Evolutionary conservation across 1,284 basidiomycete species (phyloP).

Genomic region (Marasmius fiardii): DNA sequence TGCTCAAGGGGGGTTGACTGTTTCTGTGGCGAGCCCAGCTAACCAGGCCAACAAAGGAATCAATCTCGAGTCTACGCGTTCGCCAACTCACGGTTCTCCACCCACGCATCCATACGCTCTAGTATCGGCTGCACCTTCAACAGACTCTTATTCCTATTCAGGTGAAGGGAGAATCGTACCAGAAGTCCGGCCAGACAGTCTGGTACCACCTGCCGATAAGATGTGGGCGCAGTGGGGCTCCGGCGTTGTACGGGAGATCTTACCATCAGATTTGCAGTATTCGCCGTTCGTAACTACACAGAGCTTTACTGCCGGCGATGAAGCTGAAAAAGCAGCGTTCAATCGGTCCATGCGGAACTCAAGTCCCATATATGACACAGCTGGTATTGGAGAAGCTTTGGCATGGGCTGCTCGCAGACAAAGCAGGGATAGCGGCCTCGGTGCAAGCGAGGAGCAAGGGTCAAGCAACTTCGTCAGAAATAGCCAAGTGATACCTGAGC

Average conservation of each 20-base stretch:
- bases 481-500: not conserved
- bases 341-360: slow-evolving; percentile 24
- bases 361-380: slow-evolving; percentile 30
- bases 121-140: slow-evolving; percentile 16
- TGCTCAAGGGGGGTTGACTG: slow-evolving; percentile 36
- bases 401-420: slow-evolving; percentile 31
- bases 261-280: slow-evolving; percentile 49
- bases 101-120: slow-evolving; percentile 31
- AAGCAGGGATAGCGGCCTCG: slow-evolving; percentile 46
- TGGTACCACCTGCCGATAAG: slow-evolving; percentile 38
- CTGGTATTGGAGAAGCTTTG: slow-evolving; percentile 45
- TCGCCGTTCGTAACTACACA: slow-evolving; percentile 39
- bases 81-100: slow-evolving; percentile 12
- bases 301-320: slow-evolving; percentile 11
- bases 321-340: slow-evolving; percentile 4
- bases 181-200: slow-evolving; percentile 27
- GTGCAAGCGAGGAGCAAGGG: slow-evolving; percentile 38
- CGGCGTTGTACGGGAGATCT: slow-evolving; percentile 47
- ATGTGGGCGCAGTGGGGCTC: slow-evolving; percentile 52
- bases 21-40: slow-evolving; percentile 23
- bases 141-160: slow-evolving; percentile 26
- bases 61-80: not conserved
- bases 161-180: slow-evolving; percentile 20
- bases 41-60: not conserved
- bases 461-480: not conserved